Conservation (phyloP, 306 rosid species). For the Lotus japonicus region DNA sequence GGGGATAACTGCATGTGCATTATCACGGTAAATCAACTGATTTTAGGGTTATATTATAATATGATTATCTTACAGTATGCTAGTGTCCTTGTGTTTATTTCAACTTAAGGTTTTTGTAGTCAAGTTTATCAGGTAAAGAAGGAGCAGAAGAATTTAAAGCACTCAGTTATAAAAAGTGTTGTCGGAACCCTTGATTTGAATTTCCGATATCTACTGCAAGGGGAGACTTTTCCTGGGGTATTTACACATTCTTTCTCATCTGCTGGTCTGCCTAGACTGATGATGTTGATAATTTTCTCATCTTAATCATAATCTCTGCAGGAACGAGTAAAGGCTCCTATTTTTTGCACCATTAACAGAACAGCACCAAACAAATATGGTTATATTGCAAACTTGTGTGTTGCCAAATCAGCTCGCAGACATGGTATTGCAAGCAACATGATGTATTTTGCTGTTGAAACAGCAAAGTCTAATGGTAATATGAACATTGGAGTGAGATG, state of each 20-base stretch:
- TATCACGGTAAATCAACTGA: constrained; percentile 50
- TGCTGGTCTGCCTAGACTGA: constrained; percentile 4
- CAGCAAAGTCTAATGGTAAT: constrained; percentile 61
- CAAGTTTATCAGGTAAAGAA: constrained; percentile 68
- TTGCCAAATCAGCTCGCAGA: constrained; percentile 65
- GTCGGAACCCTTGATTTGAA: constrained; percentile 92
- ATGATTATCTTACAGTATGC: too few species aligned
- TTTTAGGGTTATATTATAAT: too few species aligned
- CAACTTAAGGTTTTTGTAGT: constrained; percentile 30
- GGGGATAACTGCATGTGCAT: constrained; percentile 58
- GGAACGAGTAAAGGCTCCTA: constrained; percentile 65
- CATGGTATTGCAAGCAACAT: constrained; percentile 77
- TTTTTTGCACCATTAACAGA: constrained; percentile 47
- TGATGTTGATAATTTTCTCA: constrained; percentile 7
- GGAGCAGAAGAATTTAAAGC: constrained; percentile 56
- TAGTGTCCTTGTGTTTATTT: constrained; percentile 12
- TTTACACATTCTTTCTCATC: background rate
- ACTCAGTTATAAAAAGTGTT: constrained; percentile 54
- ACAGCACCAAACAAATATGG: constrained; percentile 53
- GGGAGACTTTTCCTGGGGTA: constrained; percentile 97
- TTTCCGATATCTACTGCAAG: constrained; percentile 56
- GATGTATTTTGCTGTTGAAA: constrained; percentile 72
- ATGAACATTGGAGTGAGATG: constrained; percentile 4
- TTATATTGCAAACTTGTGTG: constrained; percentile 79
- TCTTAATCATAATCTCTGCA: constrained; percentile 22